Conservation (phyloP, 2,329 filamentous ascomycete genomes). For the Curvularia sp. region DNA sequence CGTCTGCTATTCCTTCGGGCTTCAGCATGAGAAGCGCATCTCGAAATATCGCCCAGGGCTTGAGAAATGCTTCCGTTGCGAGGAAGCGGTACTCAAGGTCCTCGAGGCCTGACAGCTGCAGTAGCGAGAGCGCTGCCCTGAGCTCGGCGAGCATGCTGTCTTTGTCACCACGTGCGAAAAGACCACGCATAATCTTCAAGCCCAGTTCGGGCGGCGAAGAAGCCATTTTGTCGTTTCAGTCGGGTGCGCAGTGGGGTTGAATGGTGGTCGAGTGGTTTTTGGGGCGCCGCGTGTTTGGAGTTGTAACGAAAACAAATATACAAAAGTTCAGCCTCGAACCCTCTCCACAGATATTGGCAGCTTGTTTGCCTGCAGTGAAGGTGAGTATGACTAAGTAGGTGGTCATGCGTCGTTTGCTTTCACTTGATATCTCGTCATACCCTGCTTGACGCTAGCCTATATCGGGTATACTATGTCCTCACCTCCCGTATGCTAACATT, state of each 20-base stretch:
- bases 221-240: slow-evolving; percentile 12
- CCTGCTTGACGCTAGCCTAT: not conserved
- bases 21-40: slow-evolving; percentile 36
- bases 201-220: slow-evolving; percentile 10
- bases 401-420: not conserved
- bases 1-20: slow-evolving; percentile 17
- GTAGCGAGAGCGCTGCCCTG: slow-evolving; percentile 33
- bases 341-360: not conserved
- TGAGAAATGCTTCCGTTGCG: slow-evolving; percentile 36
- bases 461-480: not conserved
- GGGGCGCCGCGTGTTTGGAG: not conserved
- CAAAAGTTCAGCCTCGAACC: not conserved
- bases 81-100: slow-evolving; percentile 42
- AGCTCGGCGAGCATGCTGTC: slow-evolving; percentile 29
- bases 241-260: not conserved
- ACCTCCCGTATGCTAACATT: not conserved
- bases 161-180: slow-evolving; percentile 21
- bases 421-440: not conserved
- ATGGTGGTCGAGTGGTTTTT: not conserved
- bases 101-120: slow-evolving; percentile 28
- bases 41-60: slow-evolving; percentile 42
- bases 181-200: slow-evolving; percentile 23
- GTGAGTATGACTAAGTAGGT: not conserved
- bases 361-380: not conserved
- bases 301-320: not conserved